Percentiles rank a stretch among this genome's conserved stretches.
Evolutionary conservation across 768 basidiomycete genomes (phyloP).

Genomic region (Rhizopogon salebrosus): DNA sequence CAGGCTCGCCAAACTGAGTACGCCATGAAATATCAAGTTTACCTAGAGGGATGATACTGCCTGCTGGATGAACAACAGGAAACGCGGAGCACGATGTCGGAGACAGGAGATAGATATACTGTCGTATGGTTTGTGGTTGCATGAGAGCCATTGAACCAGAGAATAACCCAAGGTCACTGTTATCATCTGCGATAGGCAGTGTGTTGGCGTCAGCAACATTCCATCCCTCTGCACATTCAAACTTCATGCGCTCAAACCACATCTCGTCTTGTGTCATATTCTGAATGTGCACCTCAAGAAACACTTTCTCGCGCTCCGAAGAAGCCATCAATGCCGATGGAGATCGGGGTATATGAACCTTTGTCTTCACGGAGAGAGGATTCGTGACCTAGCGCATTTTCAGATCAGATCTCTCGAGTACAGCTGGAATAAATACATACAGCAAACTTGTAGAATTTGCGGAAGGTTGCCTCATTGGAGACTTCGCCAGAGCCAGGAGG

Average conservation of each 20-base stretch:
- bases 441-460: conserved; percentile 80
- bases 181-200: conserved; percentile 16
- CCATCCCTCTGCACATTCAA: conserved; percentile 73
- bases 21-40: conserved; percentile 86
- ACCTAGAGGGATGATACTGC: conserved; percentile 75
- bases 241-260: conserved; percentile 75
- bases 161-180: conserved; percentile 39
- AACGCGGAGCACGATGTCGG: conserved; percentile 41
- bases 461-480: conserved; percentile 47
- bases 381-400: conserved; percentile 67
- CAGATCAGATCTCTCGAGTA: neutral
- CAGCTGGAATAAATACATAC: conserved; percentile 39
- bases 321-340: conserved; percentile 65
- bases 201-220: conserved; percentile 50
- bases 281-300: conserved; percentile 90
- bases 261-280: conserved; percentile 76
- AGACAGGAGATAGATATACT: conserved; percentile 81
- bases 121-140: conserved; percentile 79
- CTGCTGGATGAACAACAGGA: conserved; percentile 53
- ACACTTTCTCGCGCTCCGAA: conserved; percentile 72
- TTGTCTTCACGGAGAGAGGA: conserved; percentile 92
- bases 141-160: conserved; percentile 64
- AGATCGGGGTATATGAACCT: conserved; percentile 74
- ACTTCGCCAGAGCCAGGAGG: conserved; percentile 46
- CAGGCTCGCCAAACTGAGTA: conserved; percentile 81